Evolutionary conservation across 2,329 filamentous ascomycete genomes (phyloP).

Genomic region (Elsinoe australis): DNA sequence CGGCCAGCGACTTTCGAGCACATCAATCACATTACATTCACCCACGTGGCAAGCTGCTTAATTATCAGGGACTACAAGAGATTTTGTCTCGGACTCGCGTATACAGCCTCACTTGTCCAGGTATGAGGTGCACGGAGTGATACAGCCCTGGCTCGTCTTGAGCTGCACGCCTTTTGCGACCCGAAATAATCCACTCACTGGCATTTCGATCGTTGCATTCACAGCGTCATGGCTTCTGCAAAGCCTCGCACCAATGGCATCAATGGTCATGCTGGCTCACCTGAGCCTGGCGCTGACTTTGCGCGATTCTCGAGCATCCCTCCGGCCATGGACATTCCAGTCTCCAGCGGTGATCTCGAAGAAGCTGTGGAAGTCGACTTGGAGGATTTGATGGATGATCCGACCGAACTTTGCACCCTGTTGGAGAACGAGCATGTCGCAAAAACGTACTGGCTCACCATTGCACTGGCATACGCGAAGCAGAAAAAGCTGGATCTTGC

Average conservation of each 20-base stretch:
- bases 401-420: constrained; percentile 87
- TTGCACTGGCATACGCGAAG: constrained; percentile 92
- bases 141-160: neutral
- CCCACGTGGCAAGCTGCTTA: too few species aligned
- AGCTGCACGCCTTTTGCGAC: too few species aligned
- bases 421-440: constrained; percentile 90
- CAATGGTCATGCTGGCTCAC: constrained; percentile 37
- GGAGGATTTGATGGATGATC: constrained; percentile 83
- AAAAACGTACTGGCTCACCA: constrained; percentile 96
- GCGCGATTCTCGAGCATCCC: constrained; percentile 56
- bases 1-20: too few species aligned
- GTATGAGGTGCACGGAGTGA: neutral
- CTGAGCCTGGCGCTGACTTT: constrained; percentile 29
- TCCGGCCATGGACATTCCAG: constrained; percentile 56
- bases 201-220: neutral
- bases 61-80: too few species aligned
- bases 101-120: neutral
- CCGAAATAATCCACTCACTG: neutral
- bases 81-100: too few species aligned
- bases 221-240: constrained; percentile 43
- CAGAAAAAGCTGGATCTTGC: constrained; percentile 85
- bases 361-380: constrained; percentile 86
- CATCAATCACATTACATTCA: too few species aligned
- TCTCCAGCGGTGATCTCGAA: constrained; percentile 54
- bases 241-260: constrained; percentile 48